These are phyloP conservation scores for Pythium myriotylum DNA, from an alignment of 352 stramenopile species.

Conservation along the genomic window DNA sequence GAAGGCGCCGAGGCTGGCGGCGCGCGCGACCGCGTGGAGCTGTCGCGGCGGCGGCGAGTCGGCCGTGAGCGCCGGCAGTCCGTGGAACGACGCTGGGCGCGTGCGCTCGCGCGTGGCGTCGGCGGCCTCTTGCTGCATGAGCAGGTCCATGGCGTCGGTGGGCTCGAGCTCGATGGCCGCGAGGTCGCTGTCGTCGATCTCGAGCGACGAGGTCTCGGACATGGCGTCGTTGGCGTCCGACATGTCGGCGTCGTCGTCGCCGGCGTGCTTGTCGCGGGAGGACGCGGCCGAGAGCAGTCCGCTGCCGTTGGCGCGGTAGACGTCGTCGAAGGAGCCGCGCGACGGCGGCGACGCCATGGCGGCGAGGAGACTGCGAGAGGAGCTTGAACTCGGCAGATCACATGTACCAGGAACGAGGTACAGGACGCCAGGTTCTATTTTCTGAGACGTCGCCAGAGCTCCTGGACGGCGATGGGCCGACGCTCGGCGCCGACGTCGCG, in stretches of 20 bases:
- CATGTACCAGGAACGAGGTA: too few species aligned
- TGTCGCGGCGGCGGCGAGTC: slow-evolving; percentile 5
- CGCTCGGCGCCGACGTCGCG: too few species aligned
- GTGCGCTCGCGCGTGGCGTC: background rate
- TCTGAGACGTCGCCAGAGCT: too few species aligned
- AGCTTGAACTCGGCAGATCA: too few species aligned
- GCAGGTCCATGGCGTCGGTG: slow-evolving; percentile 18
- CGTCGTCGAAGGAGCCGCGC: slow-evolving; percentile 27
- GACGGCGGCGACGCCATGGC: slow-evolving; percentile 3
- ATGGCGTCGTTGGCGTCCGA: slow-evolving; percentile 25
- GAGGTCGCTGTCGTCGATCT: slow-evolving; percentile 22
- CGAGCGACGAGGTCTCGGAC: slow-evolving; percentile 34
- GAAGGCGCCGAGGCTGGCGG: slow-evolving; percentile 6
- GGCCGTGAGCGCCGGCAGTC: background rate
- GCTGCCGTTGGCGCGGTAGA: slow-evolving; percentile 22
- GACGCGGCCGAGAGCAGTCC: slow-evolving; percentile 17
- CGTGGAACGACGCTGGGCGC: slow-evolving; percentile 18
- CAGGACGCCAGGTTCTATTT: too few species aligned
- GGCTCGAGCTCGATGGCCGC: slow-evolving; percentile 8
- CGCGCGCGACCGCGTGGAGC: slow-evolving; percentile 2
- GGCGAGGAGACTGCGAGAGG: too few species aligned
- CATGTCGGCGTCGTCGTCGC: slow-evolving; percentile 25
- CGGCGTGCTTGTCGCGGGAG: slow-evolving; percentile 8
- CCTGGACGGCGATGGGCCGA: too few species aligned
- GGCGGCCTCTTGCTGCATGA: background rate